phyloP scores from a whole-genome alignment of 2,329 filamentous ascomycete species.

The Sporothrix variecibatus region DNA sequence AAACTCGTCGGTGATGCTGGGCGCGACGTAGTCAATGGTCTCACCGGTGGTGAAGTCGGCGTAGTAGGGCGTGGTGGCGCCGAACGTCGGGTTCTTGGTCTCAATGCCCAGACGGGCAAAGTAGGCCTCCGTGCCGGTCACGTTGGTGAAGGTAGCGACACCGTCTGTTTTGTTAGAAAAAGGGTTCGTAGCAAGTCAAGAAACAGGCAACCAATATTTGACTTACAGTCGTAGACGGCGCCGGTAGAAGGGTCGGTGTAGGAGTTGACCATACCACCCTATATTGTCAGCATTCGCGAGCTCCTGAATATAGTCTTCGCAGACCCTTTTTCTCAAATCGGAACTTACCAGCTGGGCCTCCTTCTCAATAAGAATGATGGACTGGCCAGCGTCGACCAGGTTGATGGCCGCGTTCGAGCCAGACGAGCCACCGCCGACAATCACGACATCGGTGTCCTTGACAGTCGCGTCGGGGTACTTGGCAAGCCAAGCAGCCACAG shows the following conservation, averaged over 20 bases:
- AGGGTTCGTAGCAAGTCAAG: not conserved
- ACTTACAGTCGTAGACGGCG: conserved; percentile 37
- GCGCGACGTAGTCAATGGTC: conserved; percentile 35
- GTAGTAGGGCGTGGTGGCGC: conserved; percentile 35
- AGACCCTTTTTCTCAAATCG: not conserved
- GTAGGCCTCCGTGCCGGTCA: conserved; percentile 45
- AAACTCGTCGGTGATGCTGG: conserved; percentile 24
- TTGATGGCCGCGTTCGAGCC: conserved; percentile 42
- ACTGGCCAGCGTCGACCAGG: conserved; percentile 40
- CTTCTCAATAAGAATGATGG: conserved; percentile 42
- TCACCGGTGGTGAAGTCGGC: conserved; percentile 43
- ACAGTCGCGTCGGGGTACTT: conserved; percentile 4
- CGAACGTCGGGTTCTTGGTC: conserved; percentile 33
- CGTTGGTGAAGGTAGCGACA: conserved; percentile 43
- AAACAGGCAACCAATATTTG: not conserved
- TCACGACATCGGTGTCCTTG: conserved; percentile 37
- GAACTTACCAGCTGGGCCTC: conserved; percentile 37
- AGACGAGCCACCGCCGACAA: conserved; percentile 43
- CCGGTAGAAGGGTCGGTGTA: conserved; percentile 47
- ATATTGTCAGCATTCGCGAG: conserved; percentile 8
- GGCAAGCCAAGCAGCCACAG: not conserved
- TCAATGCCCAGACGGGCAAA: conserved; percentile 48
- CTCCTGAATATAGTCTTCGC: not conserved
- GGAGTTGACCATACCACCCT: conserved; percentile 54
- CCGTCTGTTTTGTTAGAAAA: conserved; percentile 31